Evolutionary conservation across 768 basidiomycete species (phyloP), one percentile per base, ranked within the genome.

Genomic region (Coprinopsis cinerea): DNA sequence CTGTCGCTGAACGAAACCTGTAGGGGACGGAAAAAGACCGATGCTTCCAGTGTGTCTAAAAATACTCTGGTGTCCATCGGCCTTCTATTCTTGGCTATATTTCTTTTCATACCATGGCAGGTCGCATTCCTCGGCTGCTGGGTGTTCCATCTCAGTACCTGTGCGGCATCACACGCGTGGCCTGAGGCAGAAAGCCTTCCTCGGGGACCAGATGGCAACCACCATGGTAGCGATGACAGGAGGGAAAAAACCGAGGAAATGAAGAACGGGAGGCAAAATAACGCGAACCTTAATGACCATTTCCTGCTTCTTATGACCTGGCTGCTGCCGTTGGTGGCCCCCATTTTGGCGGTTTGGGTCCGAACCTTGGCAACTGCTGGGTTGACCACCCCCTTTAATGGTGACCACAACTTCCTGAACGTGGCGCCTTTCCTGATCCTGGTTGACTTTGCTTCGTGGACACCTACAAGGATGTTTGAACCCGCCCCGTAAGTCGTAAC

Each of bases 261-360:
- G 27, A 37, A 37, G 20, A 49, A 53, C 36, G 28, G 14, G 15
- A 60, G 59, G 42, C 50, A 51, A 52, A 59, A 69, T 51, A 73
- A 73, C 41, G 61, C 71, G 42, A 66, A 78, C 47, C 76, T 82
- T 48, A 81, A 76, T 48, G 64, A 73, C 51, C 83, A 89, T 55
- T 25, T 89, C 0, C 64, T 93, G 10, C 67, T 92, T 45, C 68
- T 93, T 27, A 81, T 92, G 78, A 84, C 87, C 15, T 85, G 83
- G 77, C 70, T 93, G 2, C 67, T 95, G 0, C 93, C 93, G 1
- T 70, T 90, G 48, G 76, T 76, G 4, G 85, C 82, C 2, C 85
- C 90, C 0, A 83, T 86, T 4, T 70, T 97, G 22, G 84, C 79
- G 1, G 92, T 95, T 2, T 97, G 94, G 94, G 85, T 85, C 2